Evolutionary conservation across 768 basidiomycete genomes (phyloP).

Genomic region (Xerocomellus amylosporus): DNA sequence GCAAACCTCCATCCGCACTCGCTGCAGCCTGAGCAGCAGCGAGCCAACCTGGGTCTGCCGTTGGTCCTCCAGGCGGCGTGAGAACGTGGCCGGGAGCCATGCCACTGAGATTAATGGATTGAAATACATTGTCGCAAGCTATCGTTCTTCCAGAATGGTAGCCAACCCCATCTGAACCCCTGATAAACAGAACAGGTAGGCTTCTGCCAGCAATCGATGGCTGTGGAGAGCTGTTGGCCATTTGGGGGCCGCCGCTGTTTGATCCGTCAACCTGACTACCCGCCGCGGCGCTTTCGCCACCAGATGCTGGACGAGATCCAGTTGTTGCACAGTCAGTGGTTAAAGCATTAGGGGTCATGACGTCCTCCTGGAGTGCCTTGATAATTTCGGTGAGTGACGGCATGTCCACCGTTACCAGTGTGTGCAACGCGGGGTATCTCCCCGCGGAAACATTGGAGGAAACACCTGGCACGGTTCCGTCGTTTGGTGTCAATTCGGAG

Average conservation of each 20-base stretch:
- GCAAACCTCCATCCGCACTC: slow-evolving; percentile 60
- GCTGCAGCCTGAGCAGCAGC: slow-evolving; percentile 71
- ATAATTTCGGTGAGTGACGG: slow-evolving; percentile 74
- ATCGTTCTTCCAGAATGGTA: slow-evolving; percentile 86
- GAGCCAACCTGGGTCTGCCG: slow-evolving; percentile 65
- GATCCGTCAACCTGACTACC: slow-evolving; percentile 31
- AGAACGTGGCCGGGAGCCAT: slow-evolving; percentile 45
- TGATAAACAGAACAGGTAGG: slow-evolving; percentile 78
- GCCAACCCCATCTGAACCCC: slow-evolving; percentile 79
- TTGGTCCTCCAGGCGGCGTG: slow-evolving; percentile 41
- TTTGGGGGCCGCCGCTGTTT: slow-evolving; percentile 20
- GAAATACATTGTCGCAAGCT: slow-evolving; percentile 78
- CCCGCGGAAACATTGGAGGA: slow-evolving; percentile 32
- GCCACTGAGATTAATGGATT: slow-evolving; percentile 58
- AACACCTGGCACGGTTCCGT: slow-evolving; percentile 18
- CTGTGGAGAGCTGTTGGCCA: slow-evolving; percentile 32
- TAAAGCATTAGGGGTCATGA: slow-evolving; percentile 40
- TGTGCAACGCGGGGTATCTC: slow-evolving; percentile 65
- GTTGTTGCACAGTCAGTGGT: slow-evolving; percentile 37
- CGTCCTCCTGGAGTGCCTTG: slow-evolving; percentile 74
- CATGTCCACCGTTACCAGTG: slow-evolving; percentile 83
- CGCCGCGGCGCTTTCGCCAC: slow-evolving; percentile 21
- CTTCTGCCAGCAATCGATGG: slow-evolving; percentile 64
- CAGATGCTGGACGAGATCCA: slow-evolving; percentile 34
- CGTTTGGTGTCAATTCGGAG: slow-evolving; percentile 28